Evolutionary conservation across 352 stramenopile genomes (phyloP), one percentile per base, ranked within the genome.

Genomic region (Globisporangium solare): DNA sequence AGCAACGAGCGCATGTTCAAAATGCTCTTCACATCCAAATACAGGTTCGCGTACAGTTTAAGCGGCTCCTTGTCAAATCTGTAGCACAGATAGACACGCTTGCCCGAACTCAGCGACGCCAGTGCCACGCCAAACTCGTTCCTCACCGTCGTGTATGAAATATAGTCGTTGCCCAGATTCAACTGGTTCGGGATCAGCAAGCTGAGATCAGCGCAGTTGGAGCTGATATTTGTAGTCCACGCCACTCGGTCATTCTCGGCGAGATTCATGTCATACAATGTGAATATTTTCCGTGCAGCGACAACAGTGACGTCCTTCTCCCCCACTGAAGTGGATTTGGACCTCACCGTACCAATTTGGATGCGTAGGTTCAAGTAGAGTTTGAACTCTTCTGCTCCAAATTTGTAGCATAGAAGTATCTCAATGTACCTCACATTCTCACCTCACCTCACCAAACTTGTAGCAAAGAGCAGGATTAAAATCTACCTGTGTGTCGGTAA

Each of bases 371-470:
- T 66, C 0, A 56, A n/a, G 40, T 89, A 88, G 15, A 81, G 59
- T 21, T 87, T 79, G 41, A 78, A 89, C 14, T 61, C 61, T 42
- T 88, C 78, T 0, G 61, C 56, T 2, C 71, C 78, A 51, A 88
- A 88, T 35, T 80, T 79, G 64, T 86, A 88, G 46, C 78, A 88
- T 15, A 88, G 52, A 0, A n/a, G n/a, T n/a, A n/a, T n/a, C n/a
- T n/a, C n/a, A n/a, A n/a, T n/a, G n/a, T n/a, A n/a, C n/a, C n/a
- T n/a, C n/a, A n/a, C n/a, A n/a, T n/a, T n/a, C n/a, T n/a, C n/a
- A n/a, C n/a, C n/a, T n/a, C n/a, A n/a, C n/a, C n/a, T n/a, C n/a
- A n/a, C n/a, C n/a, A n/a, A 88, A 88, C 40, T 80, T 79, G 64
- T 86, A 88, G 46, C 78, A 88, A n/a, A 88, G 52, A 0, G 81